Conservation (phyloP, 179 eudicot genomes). For the Silene coronaria region DNA sequence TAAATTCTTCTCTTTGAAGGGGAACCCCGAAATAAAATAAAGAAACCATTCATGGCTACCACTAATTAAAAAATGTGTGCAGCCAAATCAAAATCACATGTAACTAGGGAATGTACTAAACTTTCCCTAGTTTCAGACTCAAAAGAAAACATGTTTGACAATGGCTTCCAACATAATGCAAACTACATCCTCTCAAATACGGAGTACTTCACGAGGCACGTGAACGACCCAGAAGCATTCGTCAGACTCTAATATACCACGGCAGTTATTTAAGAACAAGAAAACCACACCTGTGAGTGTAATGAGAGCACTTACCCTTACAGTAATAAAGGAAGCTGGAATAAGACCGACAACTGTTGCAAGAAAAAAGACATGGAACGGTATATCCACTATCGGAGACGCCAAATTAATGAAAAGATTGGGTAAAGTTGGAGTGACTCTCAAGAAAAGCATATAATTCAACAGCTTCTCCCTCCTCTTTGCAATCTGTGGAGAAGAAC, state of each 20-base stretch:
- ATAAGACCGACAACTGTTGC: conserved; percentile 87
- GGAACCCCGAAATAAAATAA: background rate
- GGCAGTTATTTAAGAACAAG: background rate
- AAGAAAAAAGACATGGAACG: conserved; percentile 80
- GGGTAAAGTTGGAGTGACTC: conserved; percentile 93
- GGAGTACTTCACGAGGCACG: background rate
- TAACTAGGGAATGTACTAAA: too few species aligned
- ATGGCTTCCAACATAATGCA: background rate
- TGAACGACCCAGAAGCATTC: background rate
- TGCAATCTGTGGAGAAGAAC: conserved; percentile 48
- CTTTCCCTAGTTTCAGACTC: background rate
- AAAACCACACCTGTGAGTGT: background rate
- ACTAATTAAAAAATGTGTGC: background rate
- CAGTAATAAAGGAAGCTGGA: conserved; percentile 89
- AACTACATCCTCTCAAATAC: background rate
- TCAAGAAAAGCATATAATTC: conserved; percentile 94
- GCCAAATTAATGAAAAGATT: conserved; percentile 97
- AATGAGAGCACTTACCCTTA: conserved; percentile 47
- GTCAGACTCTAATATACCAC: background rate
- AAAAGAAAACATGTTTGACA: conserved; percentile 7
- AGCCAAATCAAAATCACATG: background rate
- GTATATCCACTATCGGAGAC: conserved; percentile 97
- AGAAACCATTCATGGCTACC: background rate
- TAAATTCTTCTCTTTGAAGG: too few species aligned
- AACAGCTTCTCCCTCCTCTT: conserved; percentile 78